phyloP scores from a whole-genome alignment of 2,329 filamentous ascomycete species.

The Ophiobolus disseminans region DNA sequence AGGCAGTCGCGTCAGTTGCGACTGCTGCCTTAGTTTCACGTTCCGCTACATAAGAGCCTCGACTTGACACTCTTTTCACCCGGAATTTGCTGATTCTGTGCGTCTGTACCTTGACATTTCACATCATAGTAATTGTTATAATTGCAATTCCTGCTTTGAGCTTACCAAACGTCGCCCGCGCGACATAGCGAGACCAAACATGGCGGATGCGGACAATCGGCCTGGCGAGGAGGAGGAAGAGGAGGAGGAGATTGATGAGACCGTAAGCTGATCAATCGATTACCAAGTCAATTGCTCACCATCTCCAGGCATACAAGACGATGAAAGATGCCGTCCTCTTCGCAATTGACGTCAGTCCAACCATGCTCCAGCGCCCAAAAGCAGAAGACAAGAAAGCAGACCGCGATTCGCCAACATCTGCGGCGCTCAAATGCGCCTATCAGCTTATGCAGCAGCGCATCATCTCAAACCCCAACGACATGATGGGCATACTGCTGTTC shows the following conservation, averaged over 20 bases:
- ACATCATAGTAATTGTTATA: no score
- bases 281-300: constrained; percentile 18
- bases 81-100: neutral
- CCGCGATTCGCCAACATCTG: constrained; percentile 77
- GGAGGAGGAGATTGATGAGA: constrained; percentile 72
- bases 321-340: constrained; percentile 99
- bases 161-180: no score
- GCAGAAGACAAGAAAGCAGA: constrained; percentile 74
- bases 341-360: constrained; percentile 86
- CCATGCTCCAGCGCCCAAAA: constrained; percentile 75
- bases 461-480: constrained; percentile 93
- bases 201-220: constrained; percentile 42
- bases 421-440: constrained; percentile 92
- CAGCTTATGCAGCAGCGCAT: constrained; percentile 98
- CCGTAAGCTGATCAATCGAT: constrained; percentile 51
- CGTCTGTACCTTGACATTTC: neutral
- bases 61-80: neutral
- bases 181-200: no score
- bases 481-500: constrained; percentile 95
- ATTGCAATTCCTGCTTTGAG: no score
- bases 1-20: constrained; percentile 27
- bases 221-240: constrained; percentile 67
- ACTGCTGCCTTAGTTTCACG: constrained; percentile 28
- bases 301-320: constrained; percentile 74
- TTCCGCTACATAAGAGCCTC: neutral